Percentiles rank a stretch among this genome's conserved stretches.
phyloP scores from a whole-genome alignment of 75 land plant genomes.

The Ceratopteris richardii region DNA sequence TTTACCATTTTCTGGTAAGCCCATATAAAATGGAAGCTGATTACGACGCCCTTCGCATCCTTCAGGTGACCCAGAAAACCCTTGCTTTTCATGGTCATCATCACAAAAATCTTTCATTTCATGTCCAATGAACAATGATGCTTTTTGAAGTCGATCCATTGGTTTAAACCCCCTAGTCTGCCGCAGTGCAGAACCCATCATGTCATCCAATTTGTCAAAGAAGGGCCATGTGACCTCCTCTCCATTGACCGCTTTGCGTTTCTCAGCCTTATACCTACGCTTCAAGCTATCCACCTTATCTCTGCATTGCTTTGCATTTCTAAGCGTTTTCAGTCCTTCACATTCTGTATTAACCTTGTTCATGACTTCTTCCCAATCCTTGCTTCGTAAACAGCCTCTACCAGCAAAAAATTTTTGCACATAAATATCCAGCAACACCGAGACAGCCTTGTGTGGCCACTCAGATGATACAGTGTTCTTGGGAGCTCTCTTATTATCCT shows the following conservation, averaged over 20 bases:
- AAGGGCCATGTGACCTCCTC: constrained; percentile 13
- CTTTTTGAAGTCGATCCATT: neutral
- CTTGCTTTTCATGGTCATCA: neutral
- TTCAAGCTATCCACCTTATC: constrained; percentile 42
- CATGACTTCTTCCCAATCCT: constrained; percentile 41
- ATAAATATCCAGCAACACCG: constrained; percentile 15
- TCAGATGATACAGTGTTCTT: constrained; percentile 2
- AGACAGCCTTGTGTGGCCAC: constrained; percentile 18
- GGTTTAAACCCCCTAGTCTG: neutral
- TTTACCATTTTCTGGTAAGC: neutral
- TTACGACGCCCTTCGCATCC: neutral
- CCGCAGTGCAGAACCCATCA: constrained; percentile 11
- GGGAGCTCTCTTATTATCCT: constrained; percentile 3
- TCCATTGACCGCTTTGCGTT: constrained; percentile 15
- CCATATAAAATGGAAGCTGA: neutral
- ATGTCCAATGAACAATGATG: neutral
- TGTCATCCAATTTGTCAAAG: constrained; percentile 19
- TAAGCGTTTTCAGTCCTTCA: constrained; percentile 23
- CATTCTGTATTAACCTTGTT: constrained; percentile 24
- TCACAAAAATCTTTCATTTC: neutral
- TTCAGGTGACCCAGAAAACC: neutral
- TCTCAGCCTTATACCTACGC: constrained; percentile 27
- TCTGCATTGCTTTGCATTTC: constrained; percentile 41
- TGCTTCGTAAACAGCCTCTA: constrained; percentile 23
- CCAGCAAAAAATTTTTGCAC: constrained; percentile 15